Conservation (phyloP, 805 yeast genomes). For the Schwanniomyces pseudopolymorphus region DNA sequence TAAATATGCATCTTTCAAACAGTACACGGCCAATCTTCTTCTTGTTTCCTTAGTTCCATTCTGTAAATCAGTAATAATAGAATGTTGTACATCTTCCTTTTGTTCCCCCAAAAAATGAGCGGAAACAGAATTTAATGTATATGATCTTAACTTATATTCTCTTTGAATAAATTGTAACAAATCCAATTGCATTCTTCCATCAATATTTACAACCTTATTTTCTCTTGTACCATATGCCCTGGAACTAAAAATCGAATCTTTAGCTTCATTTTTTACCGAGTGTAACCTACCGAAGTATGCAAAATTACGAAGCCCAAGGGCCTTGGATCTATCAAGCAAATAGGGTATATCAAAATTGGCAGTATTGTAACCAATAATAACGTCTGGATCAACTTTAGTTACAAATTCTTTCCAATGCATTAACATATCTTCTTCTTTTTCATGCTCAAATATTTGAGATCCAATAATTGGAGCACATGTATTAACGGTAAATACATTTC, state of each 20-base stretch:
- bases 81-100: conserved; percentile 97
- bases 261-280: conserved; percentile 69
- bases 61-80: conserved; percentile 92
- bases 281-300: conserved; percentile 84
- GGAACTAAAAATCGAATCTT: conserved; percentile 83
- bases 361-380: conserved; percentile 93
- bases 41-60: conserved; percentile 92
- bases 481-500: conserved; percentile 91
- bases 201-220: conserved; percentile 85
- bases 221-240: conserved; percentile 97
- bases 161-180: conserved; percentile 89
- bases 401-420: conserved; percentile 85
- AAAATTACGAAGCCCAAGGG: conserved; percentile 63
- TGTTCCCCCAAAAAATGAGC: conserved; percentile 93
- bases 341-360: conserved; percentile 96
- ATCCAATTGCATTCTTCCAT: conserved; percentile 95
- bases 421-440: conserved; percentile 79
- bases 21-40: conserved; percentile 92
- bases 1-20: conserved; percentile 92
- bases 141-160: conserved; percentile 91
- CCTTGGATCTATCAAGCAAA: conserved; percentile 79
- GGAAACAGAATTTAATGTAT: conserved; percentile 92
- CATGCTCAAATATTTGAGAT: conserved; percentile 76
- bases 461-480: conserved; percentile 94
- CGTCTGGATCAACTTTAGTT: conserved; percentile 87